These are phyloP conservation scores for Malus sieversii DNA, from an alignment of 306 rosid genomes.

Conservation along the genomic window DNA sequence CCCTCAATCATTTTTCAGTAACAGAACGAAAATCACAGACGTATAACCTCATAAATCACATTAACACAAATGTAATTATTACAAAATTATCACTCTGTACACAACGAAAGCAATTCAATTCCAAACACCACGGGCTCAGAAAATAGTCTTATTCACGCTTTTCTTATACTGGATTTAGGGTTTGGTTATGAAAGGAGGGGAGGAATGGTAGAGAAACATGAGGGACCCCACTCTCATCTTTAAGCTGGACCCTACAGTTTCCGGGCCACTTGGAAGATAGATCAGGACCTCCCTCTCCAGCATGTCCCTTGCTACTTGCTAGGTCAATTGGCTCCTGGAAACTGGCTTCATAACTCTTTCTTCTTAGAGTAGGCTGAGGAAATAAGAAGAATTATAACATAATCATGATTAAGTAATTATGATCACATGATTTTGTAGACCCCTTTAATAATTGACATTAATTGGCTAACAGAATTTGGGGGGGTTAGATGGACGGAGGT, in stretches of 20 bases:
- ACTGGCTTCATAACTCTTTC: neutral
- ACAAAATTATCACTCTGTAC: neutral
- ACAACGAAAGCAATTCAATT: neutral
- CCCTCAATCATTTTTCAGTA: neutral
- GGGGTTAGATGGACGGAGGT: slow-evolving; percentile 55
- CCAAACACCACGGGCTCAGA: neutral
- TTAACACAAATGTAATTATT: too few species aligned
- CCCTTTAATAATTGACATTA: neutral
- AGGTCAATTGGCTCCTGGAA: neutral
- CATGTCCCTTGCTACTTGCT: neutral
- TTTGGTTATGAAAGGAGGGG: neutral
- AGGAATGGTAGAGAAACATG: neutral
- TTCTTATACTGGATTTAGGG: neutral
- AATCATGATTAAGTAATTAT: neutral
- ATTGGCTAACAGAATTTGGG: slow-evolving; percentile 32
- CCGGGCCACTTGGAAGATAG: neutral
- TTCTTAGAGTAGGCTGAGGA: neutral
- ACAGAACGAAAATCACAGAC: neutral
- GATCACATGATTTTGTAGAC: neutral
- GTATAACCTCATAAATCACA: neutral
- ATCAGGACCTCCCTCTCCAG: neutral
- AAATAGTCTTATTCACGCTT: neutral
- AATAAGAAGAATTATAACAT: neutral
- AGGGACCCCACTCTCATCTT: neutral
- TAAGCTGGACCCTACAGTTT: neutral